Evolutionary conservation across 306 rosid species (phyloP), one percentile per base, ranked within the genome.

Genomic region (Luffa aegyptiaca): DNA sequence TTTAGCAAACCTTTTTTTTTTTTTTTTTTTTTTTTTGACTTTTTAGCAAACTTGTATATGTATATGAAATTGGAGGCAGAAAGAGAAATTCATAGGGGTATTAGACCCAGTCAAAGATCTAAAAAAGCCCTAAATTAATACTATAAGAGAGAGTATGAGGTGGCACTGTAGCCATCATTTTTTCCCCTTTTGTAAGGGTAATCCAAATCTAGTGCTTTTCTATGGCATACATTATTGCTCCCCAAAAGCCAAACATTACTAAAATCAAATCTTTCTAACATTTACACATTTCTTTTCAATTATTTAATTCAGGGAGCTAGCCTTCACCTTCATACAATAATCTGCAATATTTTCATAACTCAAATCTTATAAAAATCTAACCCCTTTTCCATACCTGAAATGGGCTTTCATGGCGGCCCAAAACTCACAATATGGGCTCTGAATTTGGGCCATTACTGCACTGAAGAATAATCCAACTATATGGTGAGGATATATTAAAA

Each of bases 191-290:
- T 5, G 45, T 14, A 63, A 31, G 72, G 48, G 41, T 11, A 45
- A 71, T 45, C 53, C 76, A 72, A 46, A 26, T 48, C 77, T 26
- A 33, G 44, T 21, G 77, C 76, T 11, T 71, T 69, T 71, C 35
- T 46, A 12, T 46, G 56, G 36, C 77, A 26, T 11, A 31, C 39
- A 48, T 72, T 31, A 48, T 14, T 72, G 77, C 44, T 72, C 59
- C 77, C 77, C 49, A 72, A 46, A 72, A 72, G 77, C 59, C 55
- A 48, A 72, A 72, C 77, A 72, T 48, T 72, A 31, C 55, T 14
- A 45, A 45, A 70, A 72, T 70, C 9, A 48, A 70, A 70, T 70
- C 76, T 44, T 70, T 11, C 16, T 21, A 70, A 66, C 49, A 69
- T 41, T 45, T 69, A 44, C 52, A 69, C 1, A 9, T 18, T 39